Evolutionary conservation across 2,329 filamentous ascomycete genomes (phyloP), one percentile per base, ranked within the genome.

Genomic region (Penicillium verrucosum): DNA sequence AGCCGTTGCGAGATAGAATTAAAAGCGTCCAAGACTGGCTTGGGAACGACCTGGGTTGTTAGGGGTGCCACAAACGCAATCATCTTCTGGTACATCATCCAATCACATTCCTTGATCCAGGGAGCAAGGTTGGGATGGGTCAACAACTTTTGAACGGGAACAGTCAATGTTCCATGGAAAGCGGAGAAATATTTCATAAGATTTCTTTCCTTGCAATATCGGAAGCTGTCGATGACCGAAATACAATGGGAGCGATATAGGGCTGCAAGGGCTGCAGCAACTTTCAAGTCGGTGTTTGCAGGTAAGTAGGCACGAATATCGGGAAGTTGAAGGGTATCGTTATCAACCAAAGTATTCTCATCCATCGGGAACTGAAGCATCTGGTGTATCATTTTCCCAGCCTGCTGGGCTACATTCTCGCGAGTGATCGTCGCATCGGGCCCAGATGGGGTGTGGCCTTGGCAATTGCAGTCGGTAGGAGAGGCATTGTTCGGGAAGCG

Each of bases 81-180:
- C 89, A 97, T 96, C 64, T 92, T 92, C 73, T 97, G 92, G 71
- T 99, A 99, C 77, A 97, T 89, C 34, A 93, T 82, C 77, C 94
- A 95, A 73, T 99, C 94, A 71, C 91, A 96, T 72, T 96, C 89
- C 70, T 94, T 90, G 59, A 99, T 95, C 94, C 94, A 99, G 1
- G 89, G 83, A 3, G 92, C 90, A 54, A 97, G 79, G 54, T 86
- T 87, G 2, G 89, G 86, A 68, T 96, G 86, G 14, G 87, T 86
- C 67, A 99, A 89, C 2, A 99, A 78, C 73, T 95, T 97, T 73
- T 97, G 92, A 3, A 97, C 93, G 6, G 94, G 94, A 74, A 97
- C 95, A 0, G 94, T 99, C 67, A 99, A 83, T 2, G 92, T 97
- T 54, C 94, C 94, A 68, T 96, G 91, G 73, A 99, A 97, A 1